Evolutionary conservation across 163 green algal species (phyloP).

Genomic region (Scenedesmus sp.): DNA sequence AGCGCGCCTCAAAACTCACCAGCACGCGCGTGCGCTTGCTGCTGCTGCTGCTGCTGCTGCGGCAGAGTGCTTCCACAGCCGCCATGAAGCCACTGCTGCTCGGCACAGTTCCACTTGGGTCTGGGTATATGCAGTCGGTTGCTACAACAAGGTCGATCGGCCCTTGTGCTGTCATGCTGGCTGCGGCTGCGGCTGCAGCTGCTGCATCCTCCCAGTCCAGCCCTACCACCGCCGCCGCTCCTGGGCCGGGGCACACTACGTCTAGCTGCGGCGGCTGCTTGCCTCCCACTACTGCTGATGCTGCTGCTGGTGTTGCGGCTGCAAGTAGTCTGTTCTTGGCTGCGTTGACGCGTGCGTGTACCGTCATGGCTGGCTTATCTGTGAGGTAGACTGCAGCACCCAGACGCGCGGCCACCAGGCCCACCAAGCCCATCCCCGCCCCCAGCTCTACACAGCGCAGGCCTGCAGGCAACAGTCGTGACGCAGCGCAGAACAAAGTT

Average conservation of each 20-base stretch:
- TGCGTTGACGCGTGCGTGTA: constrained; percentile 50
- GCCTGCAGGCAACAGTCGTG: constrained; percentile 24
- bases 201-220: constrained; percentile 49
- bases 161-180: not conserved
- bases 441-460: constrained; percentile 42
- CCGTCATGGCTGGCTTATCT: constrained; percentile 38
- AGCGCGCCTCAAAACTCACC: constrained; percentile 34
- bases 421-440: constrained; percentile 36
- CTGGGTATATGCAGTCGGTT: constrained; percentile 48
- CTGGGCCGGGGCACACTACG: not conserved
- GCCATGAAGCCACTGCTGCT: constrained; percentile 39
- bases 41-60: not conserved
- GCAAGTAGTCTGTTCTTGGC: constrained; percentile 49
- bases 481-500: not conserved
- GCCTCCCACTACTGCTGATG: not conserved
- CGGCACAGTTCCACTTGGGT: constrained; percentile 36
- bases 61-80: constrained; percentile 23
- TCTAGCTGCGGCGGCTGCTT: constrained; percentile 22
- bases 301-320: not conserved
- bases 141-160: constrained; percentile 42
- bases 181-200: not conserved
- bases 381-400: constrained; percentile 49
- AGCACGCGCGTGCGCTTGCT: constrained; percentile 23
- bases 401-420: constrained; percentile 27
- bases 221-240: not conserved